Conservation (phyloP, 495 filamentous ascomycete genomes). For the Letharia columbiana region DNA sequence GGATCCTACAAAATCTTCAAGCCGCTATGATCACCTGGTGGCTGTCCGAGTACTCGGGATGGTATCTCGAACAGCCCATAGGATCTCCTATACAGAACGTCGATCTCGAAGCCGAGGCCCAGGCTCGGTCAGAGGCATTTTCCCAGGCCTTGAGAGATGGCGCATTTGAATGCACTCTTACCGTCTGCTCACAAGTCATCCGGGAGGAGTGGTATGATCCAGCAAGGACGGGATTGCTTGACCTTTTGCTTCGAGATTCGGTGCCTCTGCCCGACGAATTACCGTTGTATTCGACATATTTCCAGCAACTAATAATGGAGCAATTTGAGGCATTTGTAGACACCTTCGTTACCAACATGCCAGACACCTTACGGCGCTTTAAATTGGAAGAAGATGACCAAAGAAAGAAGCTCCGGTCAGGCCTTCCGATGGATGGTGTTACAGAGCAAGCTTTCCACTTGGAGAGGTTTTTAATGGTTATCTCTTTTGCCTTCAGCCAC, state of each 20-base stretch:
- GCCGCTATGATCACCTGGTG: slow-evolving; percentile 71
- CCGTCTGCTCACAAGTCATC: slow-evolving; percentile 69
- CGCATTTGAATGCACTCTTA: slow-evolving; percentile 83
- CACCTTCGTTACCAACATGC: slow-evolving; percentile 86
- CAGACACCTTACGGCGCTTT: slow-evolving; percentile 77
- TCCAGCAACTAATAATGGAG: slow-evolving; percentile 63
- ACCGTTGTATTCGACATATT: slow-evolving; percentile 49
- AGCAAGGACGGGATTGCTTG: slow-evolving; percentile 60
- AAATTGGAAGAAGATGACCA: slow-evolving; percentile 87
- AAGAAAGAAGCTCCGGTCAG: slow-evolving; percentile 40
- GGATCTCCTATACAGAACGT: slow-evolving; percentile 45
- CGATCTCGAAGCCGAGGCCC: slow-evolving; percentile 56
- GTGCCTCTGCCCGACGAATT: slow-evolving; percentile 54
- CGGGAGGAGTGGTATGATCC: slow-evolving; percentile 74
- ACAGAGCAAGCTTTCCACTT: slow-evolving; percentile 60
- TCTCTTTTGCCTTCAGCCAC: slow-evolving; percentile 82
- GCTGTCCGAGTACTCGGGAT: slow-evolving; percentile 86
- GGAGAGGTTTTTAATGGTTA: slow-evolving; percentile 84
- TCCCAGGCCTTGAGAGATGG: slow-evolving; percentile 74
- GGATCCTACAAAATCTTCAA: slow-evolving; percentile 63
- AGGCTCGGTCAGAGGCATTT: slow-evolving; percentile 60
- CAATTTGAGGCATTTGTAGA: slow-evolving; percentile 82
- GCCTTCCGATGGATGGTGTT: slow-evolving; percentile 38
- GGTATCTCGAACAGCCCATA: slow-evolving; percentile 63
- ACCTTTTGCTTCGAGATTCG: slow-evolving; percentile 70